These are phyloP conservation scores for Leccinum griseonigrum DNA, from an alignment of 1,284 basidiomycete species.

Conservation along the genomic window DNA sequence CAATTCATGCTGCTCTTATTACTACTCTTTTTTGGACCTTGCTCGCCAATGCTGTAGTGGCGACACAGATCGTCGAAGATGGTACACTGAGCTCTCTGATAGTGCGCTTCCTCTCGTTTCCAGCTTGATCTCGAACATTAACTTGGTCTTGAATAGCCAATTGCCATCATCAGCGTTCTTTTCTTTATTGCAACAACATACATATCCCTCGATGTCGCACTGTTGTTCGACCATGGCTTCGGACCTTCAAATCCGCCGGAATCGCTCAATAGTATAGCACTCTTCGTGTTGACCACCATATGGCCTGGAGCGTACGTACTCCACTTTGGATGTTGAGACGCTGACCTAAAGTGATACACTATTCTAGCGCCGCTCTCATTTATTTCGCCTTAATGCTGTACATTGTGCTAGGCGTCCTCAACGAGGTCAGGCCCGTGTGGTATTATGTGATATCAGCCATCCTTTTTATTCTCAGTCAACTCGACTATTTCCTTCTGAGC, in stretches of 20 bases:
- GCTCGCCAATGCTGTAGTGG: slow-evolving; percentile 75
- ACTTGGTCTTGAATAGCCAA: slow-evolving; percentile 46
- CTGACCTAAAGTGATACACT: slow-evolving; percentile 3
- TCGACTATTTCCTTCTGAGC: slow-evolving; percentile 75
- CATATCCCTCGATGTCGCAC: slow-evolving; percentile 73
- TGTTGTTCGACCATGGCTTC: slow-evolving; percentile 60
- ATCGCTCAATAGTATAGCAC: slow-evolving; percentile 57
- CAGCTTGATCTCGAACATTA: not conserved
- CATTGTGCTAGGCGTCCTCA: slow-evolving; percentile 68
- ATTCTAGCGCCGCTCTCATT: slow-evolving; percentile 55
- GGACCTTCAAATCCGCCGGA: slow-evolving; percentile 56
- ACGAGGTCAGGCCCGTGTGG: slow-evolving; percentile 70
- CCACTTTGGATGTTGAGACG: not conserved
- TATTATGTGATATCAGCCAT: slow-evolving; percentile 64
- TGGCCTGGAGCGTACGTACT: slow-evolving; percentile 73
- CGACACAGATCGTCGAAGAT: slow-evolving; percentile 82
- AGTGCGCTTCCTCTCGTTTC: slow-evolving; percentile 41
- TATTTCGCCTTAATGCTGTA: slow-evolving; percentile 75
- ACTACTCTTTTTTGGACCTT: slow-evolving; percentile 76
- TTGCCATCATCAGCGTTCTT: slow-evolving; percentile 54
- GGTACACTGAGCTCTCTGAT: slow-evolving; percentile 70
- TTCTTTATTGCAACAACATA: slow-evolving; percentile 75
- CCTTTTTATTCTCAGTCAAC: slow-evolving; percentile 72
- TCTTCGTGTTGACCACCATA: slow-evolving; percentile 79
- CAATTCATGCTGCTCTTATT: slow-evolving; percentile 70